Conservation (phyloP, 2,329 filamentous ascomycete species). For the Penicillium sp. region DNA sequence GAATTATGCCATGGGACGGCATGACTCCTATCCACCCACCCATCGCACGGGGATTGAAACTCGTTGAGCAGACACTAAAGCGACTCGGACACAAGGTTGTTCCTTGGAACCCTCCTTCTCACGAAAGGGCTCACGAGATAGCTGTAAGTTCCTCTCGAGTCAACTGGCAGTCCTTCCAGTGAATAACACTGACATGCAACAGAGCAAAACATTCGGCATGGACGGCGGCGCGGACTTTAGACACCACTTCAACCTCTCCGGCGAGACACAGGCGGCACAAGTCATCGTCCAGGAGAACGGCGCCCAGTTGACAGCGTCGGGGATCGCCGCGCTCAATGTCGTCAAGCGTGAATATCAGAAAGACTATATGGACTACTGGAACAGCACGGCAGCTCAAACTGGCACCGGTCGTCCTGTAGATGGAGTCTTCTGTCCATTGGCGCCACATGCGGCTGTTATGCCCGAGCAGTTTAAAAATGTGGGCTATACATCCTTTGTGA, state of each 20-base stretch:
- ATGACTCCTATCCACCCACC: slow-evolving; percentile 54
- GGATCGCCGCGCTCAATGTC: slow-evolving; percentile 50
- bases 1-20: slow-evolving; percentile 51
- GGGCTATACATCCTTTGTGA: slow-evolving; percentile 48
- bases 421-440: slow-evolving; percentile 42
- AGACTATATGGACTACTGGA: slow-evolving; percentile 62
- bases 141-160: slow-evolving; percentile 32
- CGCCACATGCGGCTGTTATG: slow-evolving; percentile 41
- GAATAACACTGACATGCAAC: slow-evolving; percentile 10
- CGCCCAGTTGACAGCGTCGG: slow-evolving; percentile 38
- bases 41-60: slow-evolving; percentile 51
- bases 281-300: slow-evolving; percentile 32
- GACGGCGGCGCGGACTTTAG: slow-evolving; percentile 52
- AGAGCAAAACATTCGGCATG: slow-evolving; percentile 26
- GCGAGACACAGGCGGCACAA: slow-evolving; percentile 50
- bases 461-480: slow-evolving; percentile 45
- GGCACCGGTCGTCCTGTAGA: slow-evolving; percentile 53
- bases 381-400: slow-evolving; percentile 49
- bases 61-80: slow-evolving; percentile 48
- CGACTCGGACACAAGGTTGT: slow-evolving; percentile 56
- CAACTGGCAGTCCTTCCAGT: not conserved
- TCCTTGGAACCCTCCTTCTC: slow-evolving; percentile 55
- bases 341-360: slow-evolving; percentile 54
- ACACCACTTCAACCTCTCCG: slow-evolving; percentile 51
- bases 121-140: slow-evolving; percentile 39